These are phyloP conservation scores for Avena insularis DNA, from an alignment of 176 grass and related monocot species.

Conservation along the genomic window DNA sequence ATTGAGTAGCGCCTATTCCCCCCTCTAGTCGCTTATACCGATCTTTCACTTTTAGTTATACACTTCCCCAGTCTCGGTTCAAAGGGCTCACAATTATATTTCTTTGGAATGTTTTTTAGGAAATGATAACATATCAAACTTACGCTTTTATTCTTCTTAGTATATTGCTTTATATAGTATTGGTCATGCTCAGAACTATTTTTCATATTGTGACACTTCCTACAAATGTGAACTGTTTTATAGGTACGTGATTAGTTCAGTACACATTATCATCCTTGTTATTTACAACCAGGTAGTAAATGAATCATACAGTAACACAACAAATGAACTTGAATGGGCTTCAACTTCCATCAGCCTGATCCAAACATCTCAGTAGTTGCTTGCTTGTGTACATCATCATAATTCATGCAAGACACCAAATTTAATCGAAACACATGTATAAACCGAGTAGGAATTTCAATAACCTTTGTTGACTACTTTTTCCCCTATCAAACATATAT, in stretches of 20 bases:
- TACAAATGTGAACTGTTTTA: no score
- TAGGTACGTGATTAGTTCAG: background rate
- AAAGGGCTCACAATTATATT: background rate
- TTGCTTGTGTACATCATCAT: background rate
- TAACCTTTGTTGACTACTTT: background rate
- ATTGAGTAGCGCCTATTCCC: no score
- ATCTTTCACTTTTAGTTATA: background rate
- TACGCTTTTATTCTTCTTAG: background rate
- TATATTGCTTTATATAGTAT: background rate
- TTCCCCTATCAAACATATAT: background rate
- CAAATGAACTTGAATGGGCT: background rate
- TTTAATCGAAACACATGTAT: background rate
- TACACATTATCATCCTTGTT: background rate
- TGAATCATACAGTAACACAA: background rate
- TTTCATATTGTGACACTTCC: no score
- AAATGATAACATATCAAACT: background rate
- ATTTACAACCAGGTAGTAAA: conserved; percentile 17
- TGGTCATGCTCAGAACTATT: background rate
- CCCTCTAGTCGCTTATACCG: no score
- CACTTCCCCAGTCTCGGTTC: background rate
- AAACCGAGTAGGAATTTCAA: background rate
- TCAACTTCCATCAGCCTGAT: background rate
- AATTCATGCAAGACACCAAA: background rate
- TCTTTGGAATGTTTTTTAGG: background rate
- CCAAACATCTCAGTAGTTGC: background rate